Base-by-base conservation (phyloP, 78 protist genomes). In the Tieghemostelium lacteum region DNA sequence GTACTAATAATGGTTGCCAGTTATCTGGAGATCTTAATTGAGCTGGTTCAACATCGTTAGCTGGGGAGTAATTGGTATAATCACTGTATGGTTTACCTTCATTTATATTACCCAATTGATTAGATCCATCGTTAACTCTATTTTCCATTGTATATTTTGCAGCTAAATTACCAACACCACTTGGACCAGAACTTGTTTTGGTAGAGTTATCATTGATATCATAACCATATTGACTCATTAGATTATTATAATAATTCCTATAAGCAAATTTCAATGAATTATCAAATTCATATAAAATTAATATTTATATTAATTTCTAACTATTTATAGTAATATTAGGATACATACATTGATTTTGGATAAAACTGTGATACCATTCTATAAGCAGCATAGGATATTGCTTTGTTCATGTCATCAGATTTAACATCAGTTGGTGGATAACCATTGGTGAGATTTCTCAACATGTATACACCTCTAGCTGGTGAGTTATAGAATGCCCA, bases 1-100 rank as follows among this genome's bases (percentile, higher is more conserved):
- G 86, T 1, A 75, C 72, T 7, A 17, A 33, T 3, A 75, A 36
- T 45, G 86, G 86, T 63, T 75, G 86, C 86, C 86, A 75, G 33
- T 62, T 75, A 49, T 75, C 86, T 7, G 62, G 57, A n/a, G 29
- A 26, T 63, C 73, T 75, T 24, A 62, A 17, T 31, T 4, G 1
- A 4, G 73, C 57, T 42, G 73, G 73, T 40, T 75, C 63, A 17
- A 73, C 40, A 49, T 75, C 86, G 45, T 75, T 75, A 20, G 34
- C 40, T 62, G 86, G 73, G n/a, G 50, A 37, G 33, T 75, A 75
- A 8, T 75, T 75, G 1, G 73, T 75, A 31, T 37, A 62, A 33
- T 75, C 86, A 29, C 61, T 63, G 37, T 63, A 75, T 22, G 60
- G 60, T 5, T 49, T 49, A 14, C 70, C 86, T 8, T 63, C 73